These are phyloP conservation scores for Candolleomyces efflorescens DNA, from an alignment of 768 basidiomycete genomes.

Conservation along the genomic window DNA sequence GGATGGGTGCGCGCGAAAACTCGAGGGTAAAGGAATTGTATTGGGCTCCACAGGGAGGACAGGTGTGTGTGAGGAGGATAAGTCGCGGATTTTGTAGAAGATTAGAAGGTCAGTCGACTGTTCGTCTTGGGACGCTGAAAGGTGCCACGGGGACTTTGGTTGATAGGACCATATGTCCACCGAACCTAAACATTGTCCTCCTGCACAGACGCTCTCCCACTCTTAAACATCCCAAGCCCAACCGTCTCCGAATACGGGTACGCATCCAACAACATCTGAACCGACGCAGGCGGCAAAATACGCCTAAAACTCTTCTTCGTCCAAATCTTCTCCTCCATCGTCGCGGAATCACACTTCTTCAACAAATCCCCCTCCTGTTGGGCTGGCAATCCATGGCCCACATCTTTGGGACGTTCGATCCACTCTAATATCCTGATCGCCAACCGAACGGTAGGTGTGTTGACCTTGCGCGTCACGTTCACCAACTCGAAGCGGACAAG, in stretches of 20 bases:
- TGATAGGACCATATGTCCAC: too few species aligned
- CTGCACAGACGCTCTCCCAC: too few species aligned
- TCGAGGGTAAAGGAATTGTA: too few species aligned
- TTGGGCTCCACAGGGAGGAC: too few species aligned
- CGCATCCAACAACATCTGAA: background rate
- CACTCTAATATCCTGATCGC: background rate
- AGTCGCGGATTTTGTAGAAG: too few species aligned
- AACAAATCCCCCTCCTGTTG: conserved; percentile 1
- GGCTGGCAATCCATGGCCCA: background rate
- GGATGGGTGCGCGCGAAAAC: too few species aligned
- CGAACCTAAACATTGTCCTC: too few species aligned
- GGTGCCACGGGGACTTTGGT: too few species aligned
- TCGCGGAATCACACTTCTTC: background rate
- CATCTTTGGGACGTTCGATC: background rate
- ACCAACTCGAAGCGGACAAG: background rate
- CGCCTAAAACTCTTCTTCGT: background rate
- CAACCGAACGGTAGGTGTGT: background rate
- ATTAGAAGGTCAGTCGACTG: too few species aligned
- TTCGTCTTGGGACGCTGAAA: too few species aligned
- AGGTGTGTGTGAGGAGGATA: too few species aligned
- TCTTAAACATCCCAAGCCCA: background rate
- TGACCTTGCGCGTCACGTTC: background rate
- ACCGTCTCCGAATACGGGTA: background rate
- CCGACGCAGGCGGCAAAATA: background rate
- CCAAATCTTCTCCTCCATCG: background rate